These are phyloP conservation scores for Lepidopterella palustris DNA, from an alignment of 495 filamentous ascomycete species.

Conservation along the genomic window DNA sequence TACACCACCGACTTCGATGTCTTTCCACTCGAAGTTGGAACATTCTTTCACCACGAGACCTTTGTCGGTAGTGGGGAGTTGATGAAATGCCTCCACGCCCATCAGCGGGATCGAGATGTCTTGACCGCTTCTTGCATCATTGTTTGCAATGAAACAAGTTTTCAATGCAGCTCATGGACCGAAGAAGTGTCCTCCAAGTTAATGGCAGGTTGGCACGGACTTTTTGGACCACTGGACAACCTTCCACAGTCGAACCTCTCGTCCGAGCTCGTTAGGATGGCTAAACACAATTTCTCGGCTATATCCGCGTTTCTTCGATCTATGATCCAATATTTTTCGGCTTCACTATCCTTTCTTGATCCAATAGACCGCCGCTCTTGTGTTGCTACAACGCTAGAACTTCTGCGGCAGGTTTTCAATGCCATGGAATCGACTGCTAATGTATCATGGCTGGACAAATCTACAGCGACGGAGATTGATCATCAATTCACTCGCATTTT, in stretches of 20 bases:
- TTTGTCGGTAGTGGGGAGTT: constrained; percentile 70
- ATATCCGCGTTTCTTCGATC: constrained; percentile 15
- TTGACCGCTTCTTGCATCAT: constrained; percentile 29
- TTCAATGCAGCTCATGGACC: constrained; percentile 33
- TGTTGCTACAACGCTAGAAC: constrained; percentile 15
- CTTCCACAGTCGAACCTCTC: neutral
- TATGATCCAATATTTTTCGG: constrained; percentile 45
- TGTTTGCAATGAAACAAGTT: constrained; percentile 5
- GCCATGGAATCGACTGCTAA: neutral
- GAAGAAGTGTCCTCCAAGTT: constrained; percentile 24
- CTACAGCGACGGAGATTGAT: neutral
- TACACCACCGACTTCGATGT: constrained; percentile 76
- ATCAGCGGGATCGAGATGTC: constrained; percentile 42
- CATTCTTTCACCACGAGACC: constrained; percentile 70
- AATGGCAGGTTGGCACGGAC: constrained; percentile 1
- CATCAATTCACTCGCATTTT: constrained; percentile 7
- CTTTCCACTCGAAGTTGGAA: constrained; percentile 55
- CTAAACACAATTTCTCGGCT: neutral
- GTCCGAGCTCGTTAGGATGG: neutral
- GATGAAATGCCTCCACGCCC: constrained; percentile 17
- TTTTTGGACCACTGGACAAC: constrained; percentile 5
- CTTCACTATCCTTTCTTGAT: constrained; percentile 48
- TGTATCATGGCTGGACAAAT: neutral
- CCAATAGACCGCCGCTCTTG: constrained; percentile 36
- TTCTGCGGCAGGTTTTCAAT: neutral